Conservation (phyloP, 148 eudicot species). For the Agrostemma githago region DNA sequence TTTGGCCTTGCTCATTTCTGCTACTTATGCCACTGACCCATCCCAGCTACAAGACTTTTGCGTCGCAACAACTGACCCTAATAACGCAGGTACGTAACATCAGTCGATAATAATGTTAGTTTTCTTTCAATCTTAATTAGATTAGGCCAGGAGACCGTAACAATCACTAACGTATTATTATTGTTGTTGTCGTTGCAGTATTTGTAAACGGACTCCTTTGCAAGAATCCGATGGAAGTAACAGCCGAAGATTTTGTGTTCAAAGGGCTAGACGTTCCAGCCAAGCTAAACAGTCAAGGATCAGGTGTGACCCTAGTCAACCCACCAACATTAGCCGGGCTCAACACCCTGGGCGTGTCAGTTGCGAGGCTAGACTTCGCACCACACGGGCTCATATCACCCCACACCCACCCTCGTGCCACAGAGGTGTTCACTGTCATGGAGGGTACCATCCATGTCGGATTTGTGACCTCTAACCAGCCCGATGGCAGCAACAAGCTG, state of each 20-base stretch:
- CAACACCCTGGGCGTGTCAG: slow-evolving; percentile 11
- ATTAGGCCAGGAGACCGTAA: too few species aligned
- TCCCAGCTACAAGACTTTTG: slow-evolving; percentile 7
- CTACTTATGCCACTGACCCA: not conserved
- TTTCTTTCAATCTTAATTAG: too few species aligned
- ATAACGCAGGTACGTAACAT: not conserved
- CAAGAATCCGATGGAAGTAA: slow-evolving; percentile 1
- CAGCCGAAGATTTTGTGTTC: not conserved
- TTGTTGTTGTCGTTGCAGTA: not conserved
- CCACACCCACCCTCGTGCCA: slow-evolving; percentile 24
- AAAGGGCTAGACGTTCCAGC: slow-evolving; percentile 9
- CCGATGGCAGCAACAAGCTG: slow-evolving; percentile 13
- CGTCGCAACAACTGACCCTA: not conserved
- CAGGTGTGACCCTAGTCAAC: slow-evolving; percentile 4
- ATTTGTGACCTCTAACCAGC: slow-evolving; percentile 10
- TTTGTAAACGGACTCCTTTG: slow-evolving; percentile 5
- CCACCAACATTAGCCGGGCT: not conserved
- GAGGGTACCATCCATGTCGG: slow-evolving; percentile 13
- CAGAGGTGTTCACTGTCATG: slow-evolving; percentile 12
- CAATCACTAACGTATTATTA: too few species aligned
- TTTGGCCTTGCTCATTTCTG: too few species aligned
- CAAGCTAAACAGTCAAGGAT: not conserved
- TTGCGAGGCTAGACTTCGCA: slow-evolving; percentile 12
- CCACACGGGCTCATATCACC: slow-evolving; percentile 7
- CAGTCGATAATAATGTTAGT: too few species aligned